Evolutionary conservation across 2,329 filamentous ascomycete species (phyloP), one percentile per base, ranked within the genome.

Genomic region (Trichophyton schoenleinii): DNA sequence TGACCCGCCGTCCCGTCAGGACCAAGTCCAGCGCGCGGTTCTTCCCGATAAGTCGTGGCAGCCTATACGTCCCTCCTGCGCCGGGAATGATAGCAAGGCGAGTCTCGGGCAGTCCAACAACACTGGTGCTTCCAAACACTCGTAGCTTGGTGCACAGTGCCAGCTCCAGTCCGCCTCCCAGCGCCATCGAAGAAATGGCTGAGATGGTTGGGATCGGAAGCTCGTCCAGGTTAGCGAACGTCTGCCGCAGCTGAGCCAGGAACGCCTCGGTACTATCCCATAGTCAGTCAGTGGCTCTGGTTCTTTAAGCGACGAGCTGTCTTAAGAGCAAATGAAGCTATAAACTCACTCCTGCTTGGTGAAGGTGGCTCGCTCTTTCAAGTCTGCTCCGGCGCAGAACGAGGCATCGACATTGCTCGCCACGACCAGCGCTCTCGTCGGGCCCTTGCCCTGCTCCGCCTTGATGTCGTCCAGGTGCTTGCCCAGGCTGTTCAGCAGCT

Each of bases 371-470:
- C 92, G 80, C 79, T 96, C 92, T 72, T 96, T 97, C 69, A 99
- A 76, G 71, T 99, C 94, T 3, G 94, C 94, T 42, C 94, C 94
- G 0, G 94, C 90, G 74, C 94, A 99, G 74, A 99, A 99, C 68
- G 86, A 87, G 25, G 83, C 80, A 67, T 96, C 89, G n/a, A 89
- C 82, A 46, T 89, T 89, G 70, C 89, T 95, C 9, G 89, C 88
- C 15, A 99, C 68, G 46, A 99, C 83, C 67, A 99, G 73, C 1
- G 89, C 92, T 66, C 94, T 79, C 15, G 91, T 96, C 18, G 79
- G 74, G 2, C 82, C 82, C 25, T 74, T 74, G 3, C 78, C 79
- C 3, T 77, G 77, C 68, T 86, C 82, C 7, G 75, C 77, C 61
- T 87, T 83, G 53, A 97, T 81, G 63, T 82, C 81, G 68, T 89